Conservation (phyloP, 1,284 basidiomycete genomes). For the Ustilago hordei region DNA sequence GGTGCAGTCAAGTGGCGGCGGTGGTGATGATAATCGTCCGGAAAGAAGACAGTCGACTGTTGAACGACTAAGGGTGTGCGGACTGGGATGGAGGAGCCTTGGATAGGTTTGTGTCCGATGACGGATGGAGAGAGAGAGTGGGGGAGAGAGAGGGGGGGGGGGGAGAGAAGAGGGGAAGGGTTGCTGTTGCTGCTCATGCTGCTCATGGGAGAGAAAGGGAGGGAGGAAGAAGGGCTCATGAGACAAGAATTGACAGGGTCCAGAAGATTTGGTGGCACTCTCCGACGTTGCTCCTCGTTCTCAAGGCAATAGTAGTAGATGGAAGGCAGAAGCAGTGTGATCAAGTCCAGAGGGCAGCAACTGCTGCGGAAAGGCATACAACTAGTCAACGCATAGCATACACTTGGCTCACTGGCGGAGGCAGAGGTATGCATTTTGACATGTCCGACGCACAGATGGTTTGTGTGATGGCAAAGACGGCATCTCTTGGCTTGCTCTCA, state of each 20-base stretch:
- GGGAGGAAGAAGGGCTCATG: background rate
- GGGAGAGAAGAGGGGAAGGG: background rate
- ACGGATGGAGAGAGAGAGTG: background rate
- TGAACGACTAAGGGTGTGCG: constrained; percentile 3
- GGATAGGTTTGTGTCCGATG: background rate
- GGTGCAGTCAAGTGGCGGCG: background rate
- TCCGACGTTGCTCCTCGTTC: background rate
- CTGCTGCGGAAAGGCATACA: background rate
- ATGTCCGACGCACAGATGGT: background rate
- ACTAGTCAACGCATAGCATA: background rate
- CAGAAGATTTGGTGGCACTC: constrained; percentile 5
- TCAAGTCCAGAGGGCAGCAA: constrained; percentile 1
- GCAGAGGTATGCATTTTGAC: background rate
- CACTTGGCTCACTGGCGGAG: too few species aligned
- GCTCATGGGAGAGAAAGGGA: background rate
- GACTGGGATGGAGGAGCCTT: background rate
- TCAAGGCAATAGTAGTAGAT: background rate
- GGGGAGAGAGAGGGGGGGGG: too few species aligned
- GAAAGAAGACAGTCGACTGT: constrained; percentile 10
- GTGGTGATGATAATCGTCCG: background rate
- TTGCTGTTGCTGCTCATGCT: background rate
- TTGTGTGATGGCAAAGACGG: constrained; percentile 1
- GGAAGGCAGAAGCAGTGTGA: background rate
- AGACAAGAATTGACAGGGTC: constrained; percentile 6
- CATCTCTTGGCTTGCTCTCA: background rate